Percentiles rank a stretch among this genome's conserved stretches.
Evolutionary conservation across 345 rosid genomes (phyloP).

Genomic region (Streptanthus diversifolius): DNA sequence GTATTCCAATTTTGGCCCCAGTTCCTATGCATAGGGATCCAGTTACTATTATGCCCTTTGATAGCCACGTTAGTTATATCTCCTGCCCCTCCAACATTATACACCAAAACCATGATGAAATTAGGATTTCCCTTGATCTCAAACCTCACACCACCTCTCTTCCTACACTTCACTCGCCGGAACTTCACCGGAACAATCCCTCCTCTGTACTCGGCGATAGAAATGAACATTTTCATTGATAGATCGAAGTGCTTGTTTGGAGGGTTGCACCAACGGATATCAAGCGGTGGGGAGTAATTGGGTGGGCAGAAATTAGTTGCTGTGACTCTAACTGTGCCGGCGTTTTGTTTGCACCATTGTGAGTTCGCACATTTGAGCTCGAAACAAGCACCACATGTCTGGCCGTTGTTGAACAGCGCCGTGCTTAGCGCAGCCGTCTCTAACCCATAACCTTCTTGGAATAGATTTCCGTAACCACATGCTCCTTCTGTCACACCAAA

Average conservation of each 20-base stretch:
- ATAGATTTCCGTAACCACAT: constrained; percentile 65
- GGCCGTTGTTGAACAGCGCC: constrained; percentile 56
- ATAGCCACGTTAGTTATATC: constrained; percentile 37
- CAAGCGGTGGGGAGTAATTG: constrained; percentile 9
- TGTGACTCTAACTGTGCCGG: constrained; percentile 45
- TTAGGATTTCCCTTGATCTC: constrained; percentile 33
- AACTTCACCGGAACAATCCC: constrained; percentile 35
- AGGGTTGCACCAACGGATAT: constrained; percentile 33
- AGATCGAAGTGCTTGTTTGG: constrained; percentile 32
- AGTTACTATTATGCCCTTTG: constrained; percentile 32
- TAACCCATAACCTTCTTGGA: constrained; percentile 59
- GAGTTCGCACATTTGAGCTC: constrained; percentile 49
- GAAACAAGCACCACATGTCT: constrained; percentile 67
- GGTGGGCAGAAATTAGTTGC: constrained; percentile 38
- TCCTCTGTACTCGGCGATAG: constrained; percentile 23
- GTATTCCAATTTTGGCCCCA: constrained; percentile 64
- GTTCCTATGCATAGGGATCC: constrained; percentile 47
- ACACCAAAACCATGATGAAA: constrained; percentile 31
- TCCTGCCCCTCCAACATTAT: constrained; percentile 59
- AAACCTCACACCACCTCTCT: constrained; percentile 32
- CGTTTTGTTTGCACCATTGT: constrained; percentile 46
- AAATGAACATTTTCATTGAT: constrained; percentile 26
- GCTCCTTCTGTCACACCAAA: constrained; percentile 52
- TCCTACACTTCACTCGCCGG: constrained; percentile 19
- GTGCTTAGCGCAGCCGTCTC: constrained; percentile 67